Evolutionary conservation across 768 basidiomycete genomes (phyloP), one percentile per base, ranked within the genome.

Genomic region (Pleurotus cornucopiae): DNA sequence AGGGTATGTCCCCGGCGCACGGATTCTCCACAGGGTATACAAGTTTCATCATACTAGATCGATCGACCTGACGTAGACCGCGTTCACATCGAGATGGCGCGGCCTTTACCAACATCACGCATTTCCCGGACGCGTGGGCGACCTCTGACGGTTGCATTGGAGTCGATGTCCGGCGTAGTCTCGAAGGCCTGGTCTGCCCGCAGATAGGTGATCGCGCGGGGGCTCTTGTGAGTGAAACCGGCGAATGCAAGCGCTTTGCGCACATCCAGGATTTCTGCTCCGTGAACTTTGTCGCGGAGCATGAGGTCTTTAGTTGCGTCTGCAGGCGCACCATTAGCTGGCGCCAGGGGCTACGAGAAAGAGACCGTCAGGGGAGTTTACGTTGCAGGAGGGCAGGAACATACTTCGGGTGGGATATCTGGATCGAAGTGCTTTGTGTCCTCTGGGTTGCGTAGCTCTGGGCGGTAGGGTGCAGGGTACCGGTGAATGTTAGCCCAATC

Each of bases 371-470:
- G 66, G 64, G 64, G 64, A 69, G 58, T 57, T 64, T 63, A 64
- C 43, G 61, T 57, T 60, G 60, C 54, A 60, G 49, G 60, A 58
- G 56, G 57, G 60, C 58, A 66, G 67, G 69, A 64, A 71, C 69
- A 66, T 72, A 93, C 94, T 84, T 95, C 91, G 38, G 89, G 75
- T 18, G 91, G 91, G 64, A 97, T 98, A 69, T 96, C 93, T 53
- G 88, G 84, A 70, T 98, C 95, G 61, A 99, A 98, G 71, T 99
- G 95, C 58, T 85, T 80, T 13, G 96, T 98, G 69, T 98, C 94
- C 64, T 88, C 91, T 23, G 90, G 88, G 60, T 83, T 76, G 26
- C 67, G 74, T 57, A 99, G 81, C 60, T 94, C 86, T 26, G 96
- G 97, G 58, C 82, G 84, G 77, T 95, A 98, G 13, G 95, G 95